Conservation (phyloP, 169 alveolate species). For the Perkinsus marinus region DNA sequence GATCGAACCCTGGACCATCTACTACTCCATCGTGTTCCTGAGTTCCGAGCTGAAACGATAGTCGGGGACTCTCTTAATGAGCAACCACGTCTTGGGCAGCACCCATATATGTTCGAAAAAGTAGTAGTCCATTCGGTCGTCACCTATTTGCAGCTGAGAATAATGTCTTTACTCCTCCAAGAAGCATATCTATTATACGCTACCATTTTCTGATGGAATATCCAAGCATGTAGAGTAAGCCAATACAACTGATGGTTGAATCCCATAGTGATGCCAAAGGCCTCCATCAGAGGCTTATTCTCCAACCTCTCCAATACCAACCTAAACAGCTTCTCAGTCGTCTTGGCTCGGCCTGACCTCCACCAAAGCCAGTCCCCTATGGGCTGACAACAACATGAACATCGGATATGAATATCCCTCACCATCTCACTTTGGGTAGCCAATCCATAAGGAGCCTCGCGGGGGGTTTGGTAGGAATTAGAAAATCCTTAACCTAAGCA, state of each 20-base stretch:
- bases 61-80: not conserved
- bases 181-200: too few relatives aligned
- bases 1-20: not conserved
- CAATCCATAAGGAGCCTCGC: not conserved
- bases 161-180: too few relatives aligned
- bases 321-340: not conserved
- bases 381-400: not conserved
- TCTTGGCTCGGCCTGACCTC: not conserved
- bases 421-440: not conserved
- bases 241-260: not conserved
- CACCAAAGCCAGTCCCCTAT: not conserved
- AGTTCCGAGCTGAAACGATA: not conserved
- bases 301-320: not conserved
- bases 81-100: not conserved
- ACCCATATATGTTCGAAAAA: not conserved
- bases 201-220: not conserved
- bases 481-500: not conserved
- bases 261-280: not conserved
- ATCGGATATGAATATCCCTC: not conserved
- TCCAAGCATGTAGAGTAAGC: not conserved
- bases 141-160: not conserved
- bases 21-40: not conserved
- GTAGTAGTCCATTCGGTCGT: not conserved
- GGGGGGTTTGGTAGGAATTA: not conserved
- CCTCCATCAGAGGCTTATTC: not conserved